Conservation (phyloP, 2,329 filamentous ascomycete species). For the Pseudocercospora crystallina region DNA sequence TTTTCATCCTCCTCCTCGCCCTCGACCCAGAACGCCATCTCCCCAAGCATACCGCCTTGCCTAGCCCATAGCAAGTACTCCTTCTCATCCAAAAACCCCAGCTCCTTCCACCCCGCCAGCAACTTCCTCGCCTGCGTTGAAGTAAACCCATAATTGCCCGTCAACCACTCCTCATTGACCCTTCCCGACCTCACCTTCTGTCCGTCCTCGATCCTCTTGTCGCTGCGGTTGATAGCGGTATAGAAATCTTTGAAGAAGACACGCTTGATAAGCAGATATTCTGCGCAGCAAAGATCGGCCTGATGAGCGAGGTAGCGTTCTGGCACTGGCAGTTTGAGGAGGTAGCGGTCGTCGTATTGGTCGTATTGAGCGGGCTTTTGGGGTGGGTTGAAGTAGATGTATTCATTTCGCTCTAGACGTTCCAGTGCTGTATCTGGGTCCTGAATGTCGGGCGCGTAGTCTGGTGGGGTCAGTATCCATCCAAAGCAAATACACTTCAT, state of each 20-base stretch:
- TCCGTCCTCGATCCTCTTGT: conserved; percentile 14
- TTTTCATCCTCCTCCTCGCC: conserved; percentile 1
- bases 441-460: conserved; percentile 21
- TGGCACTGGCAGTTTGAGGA: conserved; percentile 16
- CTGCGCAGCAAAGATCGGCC: too few relatives aligned
- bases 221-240: conserved; percentile 7
- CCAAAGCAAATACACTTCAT: too few relatives aligned
- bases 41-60: conserved; percentile 23
- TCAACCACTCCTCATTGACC: conserved; percentile 23
- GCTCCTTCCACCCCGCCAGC: conserved; percentile 24
- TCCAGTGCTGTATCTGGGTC: conserved; percentile 18
- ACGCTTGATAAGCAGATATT: conserved; percentile 29
- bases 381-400: too few relatives aligned
- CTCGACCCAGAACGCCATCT: neutral
- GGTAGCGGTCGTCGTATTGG: conserved; percentile 24
- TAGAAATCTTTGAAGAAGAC: conserved; percentile 23
- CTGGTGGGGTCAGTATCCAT: too few relatives aligned
- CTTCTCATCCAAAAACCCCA: conserved; percentile 29
- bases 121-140: conserved; percentile 20
- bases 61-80: conserved; percentile 21
- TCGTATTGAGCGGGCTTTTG: neutral
- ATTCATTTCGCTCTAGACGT: conserved; percentile 11
- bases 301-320: conserved; percentile 25
- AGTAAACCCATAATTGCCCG: conserved; percentile 15
- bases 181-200: conserved; percentile 14